Evolutionary conservation across 2,329 filamentous ascomycete genomes (phyloP), one percentile per base, ranked within the genome.

Genomic region (Epichloe typhina): DNA sequence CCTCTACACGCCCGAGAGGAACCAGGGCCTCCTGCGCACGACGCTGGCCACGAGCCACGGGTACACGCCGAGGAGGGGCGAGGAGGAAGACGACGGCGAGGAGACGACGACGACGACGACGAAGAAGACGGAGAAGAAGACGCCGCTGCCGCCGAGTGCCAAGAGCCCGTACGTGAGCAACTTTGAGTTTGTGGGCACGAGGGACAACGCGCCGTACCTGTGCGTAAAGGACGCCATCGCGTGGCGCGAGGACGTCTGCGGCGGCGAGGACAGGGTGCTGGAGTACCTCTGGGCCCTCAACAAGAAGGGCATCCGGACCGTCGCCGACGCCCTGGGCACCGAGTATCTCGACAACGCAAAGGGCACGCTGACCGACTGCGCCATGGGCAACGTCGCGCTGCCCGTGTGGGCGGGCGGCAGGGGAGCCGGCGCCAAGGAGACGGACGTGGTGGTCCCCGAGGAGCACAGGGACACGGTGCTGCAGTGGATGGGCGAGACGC

Each of bases 41-140:
- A 83, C 87, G 0, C 65, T 94, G 33, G 86, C 88, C 0, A 95
- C 88, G 0, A 88, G 83, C 39, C 86, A 90, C 64, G 86, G 88
- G 0, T 95, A 87, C 64, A 61, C 77, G 0, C 74, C 86, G 0
- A 61, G 58, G 56, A 50, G 54, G 23, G 7, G 23, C 17, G 23
- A 8, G 26, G 26, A 26, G 7, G 26, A 7, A 0, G 26, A 11
- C 26, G 26, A 11, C 2, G 31, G 1, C 35, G 23, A 26, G 0
- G 6, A 7, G 6, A 36, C 54, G 12, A 31, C 26, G 26, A 26
- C 7, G 26, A 26, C 23, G 23, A 26, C 23, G 23, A 1, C 2
- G 23, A 6, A 5, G 21, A 1, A 5, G 21, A 23, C 1, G 21
- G 0, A 5, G 21, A 23, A 1, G 21, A 59, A 57, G 36, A 68